Percentiles rank a stretch among this genome's conserved stretches.
Conservation (phyloP, 1,284 basidiomycete genomes). For the Melampsora larici-populina region DNA sequence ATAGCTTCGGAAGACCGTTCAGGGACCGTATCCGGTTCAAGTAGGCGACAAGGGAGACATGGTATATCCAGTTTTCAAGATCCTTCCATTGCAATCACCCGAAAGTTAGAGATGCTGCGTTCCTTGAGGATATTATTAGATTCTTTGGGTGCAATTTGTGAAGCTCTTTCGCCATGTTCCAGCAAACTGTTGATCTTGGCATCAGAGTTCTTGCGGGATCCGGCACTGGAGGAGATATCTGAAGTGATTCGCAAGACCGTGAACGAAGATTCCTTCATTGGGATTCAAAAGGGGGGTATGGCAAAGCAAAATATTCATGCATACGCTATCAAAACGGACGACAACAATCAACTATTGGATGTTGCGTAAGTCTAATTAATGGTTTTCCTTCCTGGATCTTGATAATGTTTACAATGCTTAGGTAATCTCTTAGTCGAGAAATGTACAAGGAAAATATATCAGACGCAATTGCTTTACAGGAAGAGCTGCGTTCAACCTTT, state of each 20-base stretch:
- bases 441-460: conserved; percentile 46
- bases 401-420: not conserved
- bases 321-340: conserved; percentile 38
- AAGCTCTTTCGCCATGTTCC: conserved; percentile 24
- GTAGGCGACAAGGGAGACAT: not conserved
- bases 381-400: not conserved
- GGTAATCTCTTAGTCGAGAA: conserved; percentile 21
- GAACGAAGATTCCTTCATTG: conserved; percentile 38
- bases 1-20: conserved; percentile 9
- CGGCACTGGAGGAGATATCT: conserved; percentile 22
- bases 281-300: conserved; percentile 38
- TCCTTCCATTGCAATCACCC: conserved; percentile 28
- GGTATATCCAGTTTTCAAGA: conserved; percentile 1
- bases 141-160: conserved; percentile 22
- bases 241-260: conserved; percentile 18
- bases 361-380: conserved; percentile 28
- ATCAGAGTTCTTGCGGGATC: conserved; percentile 24
- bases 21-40: not conserved
- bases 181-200: conserved; percentile 16
- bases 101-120: conserved; percentile 38
- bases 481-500: conserved; percentile 33
- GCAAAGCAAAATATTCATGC: conserved; percentile 43
- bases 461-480: conserved; percentile 45
- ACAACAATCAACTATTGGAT: conserved; percentile 28
- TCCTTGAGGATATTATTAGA: conserved; percentile 23